A percentile compares a stretch with the other conserved stretches of the same genome.
Evolutionary conservation across 306 rosid genomes (phyloP).

Genomic region (Biancaea sappan): DNA sequence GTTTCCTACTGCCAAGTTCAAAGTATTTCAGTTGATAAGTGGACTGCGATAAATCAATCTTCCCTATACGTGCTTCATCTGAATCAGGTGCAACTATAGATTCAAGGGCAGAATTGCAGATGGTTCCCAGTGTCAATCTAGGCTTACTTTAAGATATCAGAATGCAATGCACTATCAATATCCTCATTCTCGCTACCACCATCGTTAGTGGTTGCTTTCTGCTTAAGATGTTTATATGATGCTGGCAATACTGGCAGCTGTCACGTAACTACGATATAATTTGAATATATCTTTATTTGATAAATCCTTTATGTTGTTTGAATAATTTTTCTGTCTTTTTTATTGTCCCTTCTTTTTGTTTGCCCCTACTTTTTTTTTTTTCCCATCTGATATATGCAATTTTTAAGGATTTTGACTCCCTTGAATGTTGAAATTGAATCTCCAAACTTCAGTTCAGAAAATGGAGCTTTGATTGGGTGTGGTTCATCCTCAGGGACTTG

Average conservation of each 20-base stretch:
- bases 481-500: background rate
- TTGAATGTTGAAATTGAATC: constrained; percentile 11
- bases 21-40: background rate
- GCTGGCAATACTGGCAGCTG: background rate
- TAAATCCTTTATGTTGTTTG: background rate
- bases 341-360: background rate
- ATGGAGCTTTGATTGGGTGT: background rate
- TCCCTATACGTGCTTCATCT: constrained; percentile 32
- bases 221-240: no score
- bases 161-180: background rate
- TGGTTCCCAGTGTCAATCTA: constrained; percentile 70
- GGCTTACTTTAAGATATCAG: constrained; percentile 42
- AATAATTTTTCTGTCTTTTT: background rate
- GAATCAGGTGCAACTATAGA: constrained; percentile 53
- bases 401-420: background rate
- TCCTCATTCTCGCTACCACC: background rate
- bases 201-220: no score
- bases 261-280: background rate
- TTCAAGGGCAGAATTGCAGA: constrained; percentile 64
- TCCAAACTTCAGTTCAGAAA: background rate
- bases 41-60: constrained; percentile 22
- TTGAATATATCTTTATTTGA: background rate
- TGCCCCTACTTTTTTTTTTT: background rate
- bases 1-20: background rate
- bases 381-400: background rate